Evolutionary conservation across 2,329 filamentous ascomycete species (phyloP).

Genomic region (Cryphonectria parasitica): DNA sequence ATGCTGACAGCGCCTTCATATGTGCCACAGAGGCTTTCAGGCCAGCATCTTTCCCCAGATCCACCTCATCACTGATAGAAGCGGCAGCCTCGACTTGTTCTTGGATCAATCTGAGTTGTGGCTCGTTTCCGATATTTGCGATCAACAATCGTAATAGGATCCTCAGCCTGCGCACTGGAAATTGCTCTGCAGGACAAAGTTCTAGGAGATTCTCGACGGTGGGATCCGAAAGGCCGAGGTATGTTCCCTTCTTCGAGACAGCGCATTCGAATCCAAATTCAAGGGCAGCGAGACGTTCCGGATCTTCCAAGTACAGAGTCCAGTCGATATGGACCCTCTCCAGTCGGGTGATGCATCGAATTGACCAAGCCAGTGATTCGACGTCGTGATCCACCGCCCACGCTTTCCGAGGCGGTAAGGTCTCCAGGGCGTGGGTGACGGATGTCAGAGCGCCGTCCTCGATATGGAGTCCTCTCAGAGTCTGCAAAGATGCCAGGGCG

Average conservation of each 20-base stretch:
- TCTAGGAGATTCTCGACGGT: constrained; percentile 52
- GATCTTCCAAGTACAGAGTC: constrained; percentile 55
- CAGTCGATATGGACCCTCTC: constrained; percentile 61
- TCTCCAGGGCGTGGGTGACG: constrained; percentile 55
- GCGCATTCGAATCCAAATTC: constrained; percentile 63
- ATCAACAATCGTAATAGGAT: constrained; percentile 54
- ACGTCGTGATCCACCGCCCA: constrained; percentile 58
- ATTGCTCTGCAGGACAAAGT: constrained; percentile 53
- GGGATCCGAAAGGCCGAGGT: constrained; percentile 46
- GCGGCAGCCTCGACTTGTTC: constrained; percentile 43
- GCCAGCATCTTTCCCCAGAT: constrained; percentile 49
- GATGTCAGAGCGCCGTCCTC: constrained; percentile 59
- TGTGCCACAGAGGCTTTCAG: constrained; percentile 53
- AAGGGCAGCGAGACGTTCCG: constrained; percentile 60
- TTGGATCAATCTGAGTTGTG: not conserved
- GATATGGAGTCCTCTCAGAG: constrained; percentile 65
- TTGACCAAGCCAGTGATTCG: constrained; percentile 59
- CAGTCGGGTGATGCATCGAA: constrained; percentile 64
- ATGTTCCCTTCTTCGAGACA: constrained; percentile 34
- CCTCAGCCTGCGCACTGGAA: constrained; percentile 57
- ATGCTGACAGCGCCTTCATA: constrained; percentile 50
- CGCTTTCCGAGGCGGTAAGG: constrained; percentile 52
- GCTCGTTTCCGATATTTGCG: constrained; percentile 50
- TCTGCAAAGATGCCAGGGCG: constrained; percentile 60
- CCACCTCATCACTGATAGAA: constrained; percentile 42